phyloP scores from a whole-genome alignment of 2,329 filamentous ascomycete species.

The Chrysoporthe austroafricana region DNA sequence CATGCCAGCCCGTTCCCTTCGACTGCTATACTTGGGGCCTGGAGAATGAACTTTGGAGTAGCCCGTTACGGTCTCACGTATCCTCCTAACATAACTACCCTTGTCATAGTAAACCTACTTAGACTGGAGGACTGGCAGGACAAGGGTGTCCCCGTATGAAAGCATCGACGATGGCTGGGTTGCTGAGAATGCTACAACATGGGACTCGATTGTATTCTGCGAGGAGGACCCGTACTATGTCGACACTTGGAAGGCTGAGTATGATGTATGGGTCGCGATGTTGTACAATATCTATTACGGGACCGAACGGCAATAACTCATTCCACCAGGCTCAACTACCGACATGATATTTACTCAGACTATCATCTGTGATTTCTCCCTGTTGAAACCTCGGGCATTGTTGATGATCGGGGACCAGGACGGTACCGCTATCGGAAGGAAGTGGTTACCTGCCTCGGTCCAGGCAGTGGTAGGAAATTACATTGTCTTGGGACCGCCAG shows the following conservation, averaged over 20 bases:
- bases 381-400: constrained; percentile 49
- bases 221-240: constrained; percentile 54
- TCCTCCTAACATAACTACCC: constrained; percentile 44
- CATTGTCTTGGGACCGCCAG: constrained; percentile 50
- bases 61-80: constrained; percentile 57
- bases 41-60: constrained; percentile 25
- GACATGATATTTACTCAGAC: constrained; percentile 60
- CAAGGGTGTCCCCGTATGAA: constrained; percentile 51
- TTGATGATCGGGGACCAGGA: constrained; percentile 57
- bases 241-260: constrained; percentile 51
- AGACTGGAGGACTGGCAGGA: constrained; percentile 59
- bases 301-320: constrained; percentile 45
- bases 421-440: constrained; percentile 58
- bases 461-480: constrained; percentile 53
- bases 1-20: constrained; percentile 16
- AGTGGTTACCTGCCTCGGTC: constrained; percentile 51
- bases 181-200: constrained; percentile 46
- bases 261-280: constrained; percentile 61
- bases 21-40: too few species aligned
- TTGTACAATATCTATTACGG: constrained; percentile 55
- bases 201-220: constrained; percentile 49
- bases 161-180: constrained; percentile 44
- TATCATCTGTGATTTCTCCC: constrained; percentile 53
- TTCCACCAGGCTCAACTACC: constrained; percentile 56
- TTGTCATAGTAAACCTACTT: constrained; percentile 56